Base-by-base conservation (phyloP, 352 stramenopile species). In the Phytopythium vexans region DNA sequence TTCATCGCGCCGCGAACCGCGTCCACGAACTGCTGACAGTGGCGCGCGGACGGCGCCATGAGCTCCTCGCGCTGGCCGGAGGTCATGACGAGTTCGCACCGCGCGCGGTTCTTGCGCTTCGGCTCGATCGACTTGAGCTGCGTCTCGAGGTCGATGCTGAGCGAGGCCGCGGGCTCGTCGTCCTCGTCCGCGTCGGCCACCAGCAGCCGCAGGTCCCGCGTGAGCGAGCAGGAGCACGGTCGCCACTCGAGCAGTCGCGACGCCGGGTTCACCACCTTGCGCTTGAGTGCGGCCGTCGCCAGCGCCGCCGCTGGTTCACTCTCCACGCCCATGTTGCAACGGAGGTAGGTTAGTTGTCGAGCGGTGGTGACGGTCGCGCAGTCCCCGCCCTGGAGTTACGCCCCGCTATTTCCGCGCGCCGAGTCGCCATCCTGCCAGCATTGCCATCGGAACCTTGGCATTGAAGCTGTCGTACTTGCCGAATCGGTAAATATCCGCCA, bases 231-330 rank as follows among this genome's bases (percentile, higher is more conserved):
- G 11, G 42, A 56, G 42, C 75, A 89, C 41, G 64, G 69, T 4
- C 66, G 64, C 77, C 81, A 89, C 58, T 91, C 81, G 54, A 89
- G 77, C 42, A 91, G 55, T 6, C 86, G 74, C 9, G 75, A 84
- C 51, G 76, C 64, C 8, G 64, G 49, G 51, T 65, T 91, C n/a
- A 56, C 63, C 39, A 89, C 74, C 41, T 86, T 86, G 11, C 78
- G 72, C 66, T 87, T 87, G 55, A 90, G 68, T 56, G 64, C 38
- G 44, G 66, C 64, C n/a, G 12, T 6, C 10, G 31, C 1, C 27
- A 27, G 4, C 43, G 12, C 2, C 10, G 8, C 7, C 43, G 31
- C 27, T 49, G 27, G 37, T 49, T 12, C 6, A 10, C 12, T n/a
- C 43, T 14, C 27, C 12, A 8, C 21, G 21, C 21, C 21, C 21